These are phyloP conservation scores for Russula compacta DNA, from an alignment of 768 basidiomycete species.

Conservation along the genomic window DNA sequence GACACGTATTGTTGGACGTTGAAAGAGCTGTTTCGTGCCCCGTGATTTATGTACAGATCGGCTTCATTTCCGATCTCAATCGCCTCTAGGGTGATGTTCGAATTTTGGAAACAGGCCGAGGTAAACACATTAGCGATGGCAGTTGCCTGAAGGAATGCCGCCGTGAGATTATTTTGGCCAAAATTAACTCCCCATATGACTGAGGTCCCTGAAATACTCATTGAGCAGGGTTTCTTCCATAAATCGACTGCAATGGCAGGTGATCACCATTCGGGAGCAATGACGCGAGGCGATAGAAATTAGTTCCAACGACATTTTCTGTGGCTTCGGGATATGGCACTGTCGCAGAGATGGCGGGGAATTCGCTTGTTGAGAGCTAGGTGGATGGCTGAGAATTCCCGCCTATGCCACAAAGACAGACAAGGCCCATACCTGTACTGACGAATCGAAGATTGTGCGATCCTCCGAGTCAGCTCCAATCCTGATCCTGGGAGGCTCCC, in stretches of 20 bases:
- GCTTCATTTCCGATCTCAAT: conserved; percentile 58
- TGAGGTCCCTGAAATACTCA: conserved; percentile 37
- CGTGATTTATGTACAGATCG: conserved; percentile 44
- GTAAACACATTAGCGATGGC: conserved; percentile 42
- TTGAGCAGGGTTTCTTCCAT: background rate
- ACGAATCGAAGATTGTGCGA: conserved; percentile 45
- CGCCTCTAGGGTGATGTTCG: conserved; percentile 43
- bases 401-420: background rate
- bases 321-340: conserved; percentile 62
- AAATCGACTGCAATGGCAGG: background rate
- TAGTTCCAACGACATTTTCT: conserved; percentile 48
- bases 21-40: conserved; percentile 33
- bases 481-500: conserved; percentile 45
- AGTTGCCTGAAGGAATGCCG: conserved; percentile 38
- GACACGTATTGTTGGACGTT: conserved; percentile 37
- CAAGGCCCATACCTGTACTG: conserved; percentile 32
- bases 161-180: conserved; percentile 31
- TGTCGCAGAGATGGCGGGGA: conserved; percentile 39
- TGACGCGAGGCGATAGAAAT: conserved; percentile 43
- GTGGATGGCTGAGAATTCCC: background rate
- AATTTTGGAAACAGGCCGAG: conserved; percentile 30
- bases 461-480: conserved; percentile 50
- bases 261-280: conserved; percentile 41
- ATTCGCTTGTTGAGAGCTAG: conserved; percentile 39
- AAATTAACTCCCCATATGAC: conserved; percentile 64